Evolutionary conservation across 1,139 yeast genomes (phyloP).

Genomic region (Yamadazyma blattariae): DNA sequence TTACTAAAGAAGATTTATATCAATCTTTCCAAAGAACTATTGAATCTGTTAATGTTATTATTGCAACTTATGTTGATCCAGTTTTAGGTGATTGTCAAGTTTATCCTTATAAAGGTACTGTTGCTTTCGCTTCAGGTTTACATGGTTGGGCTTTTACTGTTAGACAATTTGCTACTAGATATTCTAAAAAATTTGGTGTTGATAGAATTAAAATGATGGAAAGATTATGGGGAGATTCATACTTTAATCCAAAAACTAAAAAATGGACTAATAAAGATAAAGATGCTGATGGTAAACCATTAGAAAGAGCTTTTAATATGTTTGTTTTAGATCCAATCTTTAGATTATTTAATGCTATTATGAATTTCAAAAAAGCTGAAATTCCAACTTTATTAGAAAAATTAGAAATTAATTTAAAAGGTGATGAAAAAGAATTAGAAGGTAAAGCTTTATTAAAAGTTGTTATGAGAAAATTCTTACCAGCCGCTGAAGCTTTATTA

Average conservation of each 20-base stretch:
- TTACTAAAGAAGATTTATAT: conserved; percentile 97
- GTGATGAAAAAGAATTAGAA: conserved; percentile 95
- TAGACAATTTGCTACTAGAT: conserved; percentile 97
- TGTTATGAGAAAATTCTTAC: conserved; percentile 99
- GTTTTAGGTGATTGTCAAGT: conserved; percentile 95
- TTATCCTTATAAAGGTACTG: conserved; percentile 98
- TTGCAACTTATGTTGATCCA: conserved; percentile 92
- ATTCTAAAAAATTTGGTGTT: conserved; percentile 99
- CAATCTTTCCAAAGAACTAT: conserved; percentile 98
- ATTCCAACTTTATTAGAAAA: conserved; percentile 85
- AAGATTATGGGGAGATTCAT: conserved; percentile 99
- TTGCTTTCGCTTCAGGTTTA: conserved; percentile 99
- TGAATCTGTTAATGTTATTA: conserved; percentile 98
- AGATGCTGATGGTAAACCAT: conserved; percentile 92
- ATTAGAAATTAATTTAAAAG: conserved; percentile 87
- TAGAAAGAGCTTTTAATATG: conserved; percentile 99
- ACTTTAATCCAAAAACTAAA: conserved; percentile 99
- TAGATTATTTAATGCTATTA: conserved; percentile 59
- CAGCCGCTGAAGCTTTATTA: conserved; percentile 99
- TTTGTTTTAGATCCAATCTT: conserved; percentile 98
- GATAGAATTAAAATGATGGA: conserved; percentile 98
- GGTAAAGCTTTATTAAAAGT: conserved; percentile 98
- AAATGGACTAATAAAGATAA: conserved; percentile 97
- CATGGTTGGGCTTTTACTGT: conserved; percentile 99
- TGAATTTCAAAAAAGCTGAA: conserved; percentile 80